These are phyloP conservation scores for Scedosporium apiospermum DNA, from an alignment of 2,329 filamentous ascomycete species.

Conservation along the genomic window DNA sequence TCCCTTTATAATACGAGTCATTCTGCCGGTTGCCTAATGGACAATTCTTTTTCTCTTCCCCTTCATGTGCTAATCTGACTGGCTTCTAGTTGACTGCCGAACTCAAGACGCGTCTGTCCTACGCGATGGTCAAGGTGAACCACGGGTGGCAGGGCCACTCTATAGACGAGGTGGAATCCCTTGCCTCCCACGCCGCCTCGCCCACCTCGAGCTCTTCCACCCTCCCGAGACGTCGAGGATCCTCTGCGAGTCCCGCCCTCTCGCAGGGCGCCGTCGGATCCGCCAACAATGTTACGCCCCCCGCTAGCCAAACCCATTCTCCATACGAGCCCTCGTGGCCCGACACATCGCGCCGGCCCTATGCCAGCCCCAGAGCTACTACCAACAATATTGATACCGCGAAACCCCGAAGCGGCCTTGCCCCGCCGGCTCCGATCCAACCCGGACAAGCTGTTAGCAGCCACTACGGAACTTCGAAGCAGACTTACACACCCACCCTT, in stretches of 20 bases:
- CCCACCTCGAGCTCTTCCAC: constrained; percentile 50
- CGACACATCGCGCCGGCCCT: neutral
- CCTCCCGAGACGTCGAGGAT: constrained; percentile 38
- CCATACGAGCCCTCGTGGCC: neutral
- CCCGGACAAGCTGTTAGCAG: constrained; percentile 32
- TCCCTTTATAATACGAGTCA: neutral
- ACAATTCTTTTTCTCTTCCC: neutral
- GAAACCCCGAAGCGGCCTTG: constrained; percentile 22
- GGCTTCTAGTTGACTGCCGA: constrained; percentile 58
- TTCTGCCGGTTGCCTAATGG: neutral
- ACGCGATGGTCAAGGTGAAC: constrained; percentile 89
- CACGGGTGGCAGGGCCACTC: constrained; percentile 77
- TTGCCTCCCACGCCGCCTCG: constrained; percentile 57
- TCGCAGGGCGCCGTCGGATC: neutral
- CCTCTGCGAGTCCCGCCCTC: constrained; percentile 40
- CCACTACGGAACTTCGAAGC: constrained; percentile 30
- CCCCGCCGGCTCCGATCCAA: constrained; percentile 45
- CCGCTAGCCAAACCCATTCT: constrained; percentile 2
- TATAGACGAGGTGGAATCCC: constrained; percentile 66
- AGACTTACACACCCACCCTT: constrained; percentile 38
- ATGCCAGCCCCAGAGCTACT: neutral
- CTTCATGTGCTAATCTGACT: neutral
- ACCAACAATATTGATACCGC: constrained; percentile 8
- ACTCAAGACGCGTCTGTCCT: constrained; percentile 74
- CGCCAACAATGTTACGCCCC: neutral